Conservation (phyloP, 345 rosid genomes). For the Aethionema arabicum region DNA sequence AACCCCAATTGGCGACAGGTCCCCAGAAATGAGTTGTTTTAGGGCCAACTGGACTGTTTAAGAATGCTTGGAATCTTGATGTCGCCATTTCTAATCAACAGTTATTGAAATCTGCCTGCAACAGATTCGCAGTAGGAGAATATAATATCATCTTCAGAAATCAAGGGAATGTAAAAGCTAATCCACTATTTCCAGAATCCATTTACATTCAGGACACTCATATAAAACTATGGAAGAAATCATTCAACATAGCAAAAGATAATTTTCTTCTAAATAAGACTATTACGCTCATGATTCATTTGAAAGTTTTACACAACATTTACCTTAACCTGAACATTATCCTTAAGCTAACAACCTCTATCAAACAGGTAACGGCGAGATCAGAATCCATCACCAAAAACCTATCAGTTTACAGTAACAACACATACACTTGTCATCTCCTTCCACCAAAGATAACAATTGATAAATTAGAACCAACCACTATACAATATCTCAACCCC, state of each 20-base stretch:
- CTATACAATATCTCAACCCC: too few species aligned
- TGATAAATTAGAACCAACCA: too few species aligned
- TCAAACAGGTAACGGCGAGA: too few species aligned
- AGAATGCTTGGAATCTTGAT: constrained; percentile 66
- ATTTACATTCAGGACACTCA: neutral
- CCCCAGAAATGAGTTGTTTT: constrained; percentile 94
- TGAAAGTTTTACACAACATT: neutral
- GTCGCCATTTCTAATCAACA: constrained; percentile 46
- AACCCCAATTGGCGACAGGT: constrained; percentile 89
- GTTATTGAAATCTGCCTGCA: constrained; percentile 11
- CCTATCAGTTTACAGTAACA: too few species aligned
- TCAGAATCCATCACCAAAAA: too few species aligned
- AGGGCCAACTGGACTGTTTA: constrained; percentile 85
- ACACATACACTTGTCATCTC: too few species aligned
- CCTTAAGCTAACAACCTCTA: too few species aligned
- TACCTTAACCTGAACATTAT: too few species aligned
- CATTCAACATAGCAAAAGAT: too few species aligned
- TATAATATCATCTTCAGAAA: neutral
- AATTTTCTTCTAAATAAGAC: neutral
- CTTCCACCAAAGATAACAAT: too few species aligned
- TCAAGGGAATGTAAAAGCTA: constrained; percentile 8
- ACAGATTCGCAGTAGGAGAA: neutral
- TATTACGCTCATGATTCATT: neutral
- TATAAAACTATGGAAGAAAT: neutral
- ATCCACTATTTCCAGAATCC: neutral